Percentiles rank a stretch among this genome's conserved stretches.
Conservation (phyloP, 192 early-diverging fungal species). For the Lunasporangiospora selenospora region DNA sequence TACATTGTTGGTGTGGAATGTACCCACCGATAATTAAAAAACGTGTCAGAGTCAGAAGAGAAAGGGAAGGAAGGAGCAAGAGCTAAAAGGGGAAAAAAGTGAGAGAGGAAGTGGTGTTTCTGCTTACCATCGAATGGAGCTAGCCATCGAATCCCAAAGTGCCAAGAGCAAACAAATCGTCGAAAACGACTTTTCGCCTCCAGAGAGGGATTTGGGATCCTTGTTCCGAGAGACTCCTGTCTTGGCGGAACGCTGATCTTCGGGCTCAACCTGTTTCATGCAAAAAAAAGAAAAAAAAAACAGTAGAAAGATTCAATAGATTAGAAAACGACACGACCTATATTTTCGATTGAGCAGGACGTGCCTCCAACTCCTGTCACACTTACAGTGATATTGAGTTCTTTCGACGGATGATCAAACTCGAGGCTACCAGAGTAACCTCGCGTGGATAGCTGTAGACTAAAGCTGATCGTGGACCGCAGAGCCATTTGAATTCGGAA, state of each 20-base stretch:
- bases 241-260: constrained; percentile 47
- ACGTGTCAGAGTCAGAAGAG: not conserved
- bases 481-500: constrained; percentile 81
- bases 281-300: not conserved
- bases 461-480: constrained; percentile 77
- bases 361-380: not conserved
- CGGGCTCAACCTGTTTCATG: constrained; percentile 28
- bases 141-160: constrained; percentile 92
- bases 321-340: not conserved
- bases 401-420: constrained; percentile 73
- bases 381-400: constrained; percentile 68
- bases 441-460: constrained; percentile 73
- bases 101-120: not conserved
- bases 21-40: not conserved
- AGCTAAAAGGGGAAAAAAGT: not conserved
- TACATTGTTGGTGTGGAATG: not conserved
- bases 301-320: not conserved
- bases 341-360: no score
- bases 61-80: not conserved
- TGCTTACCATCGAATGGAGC: constrained; percentile 83
- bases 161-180: constrained; percentile 93
- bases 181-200: constrained; percentile 97
- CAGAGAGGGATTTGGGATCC: constrained; percentile 91
- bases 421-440: constrained; percentile 83
- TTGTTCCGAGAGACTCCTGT: constrained; percentile 63